Base-by-base conservation (phyloP, 257 asterid species). In the Euphrasia confusa region DNA sequence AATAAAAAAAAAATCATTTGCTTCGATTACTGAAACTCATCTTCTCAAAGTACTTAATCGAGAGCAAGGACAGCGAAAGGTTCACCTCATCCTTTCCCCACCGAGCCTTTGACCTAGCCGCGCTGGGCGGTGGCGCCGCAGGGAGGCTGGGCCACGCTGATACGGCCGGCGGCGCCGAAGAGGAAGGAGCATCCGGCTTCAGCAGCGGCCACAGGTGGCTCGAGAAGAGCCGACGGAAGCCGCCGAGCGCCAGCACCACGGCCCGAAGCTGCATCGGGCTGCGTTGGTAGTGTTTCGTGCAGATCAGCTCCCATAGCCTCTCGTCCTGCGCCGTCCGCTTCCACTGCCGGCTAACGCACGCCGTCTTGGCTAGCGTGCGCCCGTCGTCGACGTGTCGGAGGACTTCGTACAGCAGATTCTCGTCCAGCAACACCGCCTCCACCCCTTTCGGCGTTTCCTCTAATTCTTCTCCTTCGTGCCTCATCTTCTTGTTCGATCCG, bases 61-160 rank as follows among this genome's bases (percentile, higher is more conserved):
- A 89, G 40, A 92, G 90, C 24, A 92, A 77, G 27, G 99, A 92
- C 37, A 92, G 79, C 54, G 96, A 86, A 56, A 92, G 86, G 67
- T 89, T 88, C 63, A 92, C 90, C 82, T 92, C 99, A 65, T 92
- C 99, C 78, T 83, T 89, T 28, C 99, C 99, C 99, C 97, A 92
- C 54, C 95, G 77, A 28, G 84, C 82, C 48, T 80, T 89, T 39
- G 81, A 40, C 54, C 71, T 66, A 32, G 60, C 14, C 1, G 35
- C 62, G 30, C 24, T 21, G 24, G 24, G 24, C 24, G 84, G 68
- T 63, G 68, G 74, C 24, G 24, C 24, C 24, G 24, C 24, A 18
- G 92, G 97, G 50, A 83, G 81, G 47, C 89, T 72, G 5, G 87
- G 88, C 95, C 95, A 84, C 53, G 74, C 1, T 14, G 84, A 78